A percentile compares a stretch with the other conserved stretches of the same genome.
Evolutionary conservation across 148 eudicot genomes (phyloP).

Genomic region (Beta vulgaris): DNA sequence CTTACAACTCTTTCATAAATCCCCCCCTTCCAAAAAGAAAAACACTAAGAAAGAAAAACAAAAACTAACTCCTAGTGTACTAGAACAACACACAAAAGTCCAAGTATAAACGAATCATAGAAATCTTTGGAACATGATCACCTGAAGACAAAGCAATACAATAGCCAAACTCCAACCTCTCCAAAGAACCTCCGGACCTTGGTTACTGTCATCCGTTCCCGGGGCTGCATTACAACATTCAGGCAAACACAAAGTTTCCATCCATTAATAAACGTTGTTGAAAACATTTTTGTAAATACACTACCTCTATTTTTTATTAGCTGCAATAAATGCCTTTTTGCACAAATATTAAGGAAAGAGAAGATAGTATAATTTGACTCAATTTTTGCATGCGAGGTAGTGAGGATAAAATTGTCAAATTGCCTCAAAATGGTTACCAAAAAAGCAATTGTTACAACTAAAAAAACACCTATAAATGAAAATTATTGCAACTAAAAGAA

Average conservation of each 20-base stretch:
- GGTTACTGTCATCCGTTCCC: constrained; percentile 17
- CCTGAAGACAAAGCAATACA: constrained; percentile 33
- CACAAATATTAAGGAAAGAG: too few relatives aligned
- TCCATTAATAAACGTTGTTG: background rate
- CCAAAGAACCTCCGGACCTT: constrained; percentile 30
- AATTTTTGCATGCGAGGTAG: too few relatives aligned
- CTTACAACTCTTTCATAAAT: constrained; percentile 2
- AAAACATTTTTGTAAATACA: too few relatives aligned
- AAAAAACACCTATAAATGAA: too few relatives aligned
- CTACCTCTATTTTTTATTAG: too few relatives aligned
- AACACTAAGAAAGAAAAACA: background rate
- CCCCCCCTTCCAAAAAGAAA: background rate
- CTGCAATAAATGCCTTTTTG: too few relatives aligned
- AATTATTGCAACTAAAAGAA: too few relatives aligned
- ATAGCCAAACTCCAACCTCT: constrained; percentile 38
- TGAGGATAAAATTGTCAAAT: too few relatives aligned
- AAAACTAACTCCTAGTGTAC: background rate
- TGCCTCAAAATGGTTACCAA: too few relatives aligned
- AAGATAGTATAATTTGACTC: too few relatives aligned
- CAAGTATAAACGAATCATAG: constrained; percentile 14
- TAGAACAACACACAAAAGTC: background rate
- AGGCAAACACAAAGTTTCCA: background rate
- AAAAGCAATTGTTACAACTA: too few relatives aligned
- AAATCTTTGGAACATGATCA: constrained; percentile 31
- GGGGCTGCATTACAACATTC: background rate